phyloP scores from a whole-genome alignment of 73 alveolate genomes.

The Blepharisma stoltei region DNA sequence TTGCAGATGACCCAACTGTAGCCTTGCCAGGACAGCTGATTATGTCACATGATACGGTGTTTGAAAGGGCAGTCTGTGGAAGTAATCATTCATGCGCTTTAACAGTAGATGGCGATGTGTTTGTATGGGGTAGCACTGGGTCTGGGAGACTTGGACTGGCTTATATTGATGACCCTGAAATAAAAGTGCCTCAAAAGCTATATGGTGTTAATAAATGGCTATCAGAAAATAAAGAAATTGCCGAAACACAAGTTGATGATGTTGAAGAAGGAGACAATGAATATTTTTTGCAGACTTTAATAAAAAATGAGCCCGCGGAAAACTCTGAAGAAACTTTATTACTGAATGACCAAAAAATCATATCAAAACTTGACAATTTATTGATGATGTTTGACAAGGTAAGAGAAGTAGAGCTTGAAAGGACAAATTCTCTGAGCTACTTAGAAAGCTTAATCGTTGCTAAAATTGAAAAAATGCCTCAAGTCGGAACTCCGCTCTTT shows the following conservation, averaged over 20 bases:
- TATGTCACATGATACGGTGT: neutral
- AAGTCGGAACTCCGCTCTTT: constrained; percentile 23
- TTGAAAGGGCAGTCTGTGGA: constrained; percentile 4
- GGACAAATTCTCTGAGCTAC: neutral
- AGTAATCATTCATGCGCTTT: constrained; percentile 45
- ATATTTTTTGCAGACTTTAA: constrained; percentile 4
- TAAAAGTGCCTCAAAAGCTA: constrained; percentile 1
- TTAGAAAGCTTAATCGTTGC: constrained; percentile 14
- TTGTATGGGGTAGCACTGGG: constrained; percentile 33
- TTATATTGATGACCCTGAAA: neutral
- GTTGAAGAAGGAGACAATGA: neutral
- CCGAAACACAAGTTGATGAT: neutral
- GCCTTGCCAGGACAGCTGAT: neutral
- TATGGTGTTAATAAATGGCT: neutral
- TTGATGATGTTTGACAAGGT: constrained; percentile 10
- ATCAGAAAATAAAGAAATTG: neutral
- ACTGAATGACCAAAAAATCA: neutral
- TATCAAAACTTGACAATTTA: neutral
- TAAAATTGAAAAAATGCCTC: constrained; percentile 8
- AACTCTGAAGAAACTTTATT: constrained; percentile 17
- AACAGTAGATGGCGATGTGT: constrained; percentile 44
- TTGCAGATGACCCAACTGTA: neutral
- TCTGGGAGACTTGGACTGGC: constrained; percentile 28
- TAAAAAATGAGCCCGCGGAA: constrained; percentile 21
- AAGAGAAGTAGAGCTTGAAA: neutral